These are phyloP conservation scores for Solanum hybrid DNA, from an alignment of 305 asterid genomes.

Conservation along the genomic window DNA sequence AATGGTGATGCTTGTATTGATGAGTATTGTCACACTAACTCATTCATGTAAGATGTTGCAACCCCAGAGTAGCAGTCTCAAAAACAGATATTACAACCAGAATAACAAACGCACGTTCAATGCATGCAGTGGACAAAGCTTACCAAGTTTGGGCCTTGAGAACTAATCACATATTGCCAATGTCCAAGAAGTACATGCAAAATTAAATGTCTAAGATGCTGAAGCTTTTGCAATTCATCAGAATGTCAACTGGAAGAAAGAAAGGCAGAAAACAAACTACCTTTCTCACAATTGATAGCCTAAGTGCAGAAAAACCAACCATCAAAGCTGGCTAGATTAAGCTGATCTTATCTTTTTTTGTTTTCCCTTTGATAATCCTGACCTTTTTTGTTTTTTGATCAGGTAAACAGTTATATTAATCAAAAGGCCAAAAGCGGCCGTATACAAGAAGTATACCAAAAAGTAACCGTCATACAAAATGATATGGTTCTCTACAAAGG, in stretches of 20 bases:
- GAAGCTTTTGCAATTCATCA: background rate
- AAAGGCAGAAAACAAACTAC: background rate
- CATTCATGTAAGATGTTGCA: background rate
- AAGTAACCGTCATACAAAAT: background rate
- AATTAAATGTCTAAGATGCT: background rate
- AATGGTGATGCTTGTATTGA: background rate
- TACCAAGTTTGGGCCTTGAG: background rate
- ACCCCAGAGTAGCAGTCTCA: background rate
- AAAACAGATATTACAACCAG: constrained; percentile 1
- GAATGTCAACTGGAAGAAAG: background rate
- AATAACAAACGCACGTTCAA: background rate
- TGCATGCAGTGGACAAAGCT: background rate
- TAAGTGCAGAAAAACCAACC: background rate
- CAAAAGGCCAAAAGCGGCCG: background rate
- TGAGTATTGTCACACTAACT: background rate
- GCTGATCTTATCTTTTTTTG: background rate
- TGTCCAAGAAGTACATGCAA: background rate
- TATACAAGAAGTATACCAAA: background rate
- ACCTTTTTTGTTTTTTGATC: background rate
- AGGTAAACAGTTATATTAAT: background rate
- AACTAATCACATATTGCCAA: background rate
- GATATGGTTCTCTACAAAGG: background rate
- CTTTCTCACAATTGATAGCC: background rate
- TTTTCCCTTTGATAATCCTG: background rate
- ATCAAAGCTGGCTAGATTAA: background rate